phyloP scores from a whole-genome alignment of 805 yeast species.

The Monosporozyma aerobia region DNA sequence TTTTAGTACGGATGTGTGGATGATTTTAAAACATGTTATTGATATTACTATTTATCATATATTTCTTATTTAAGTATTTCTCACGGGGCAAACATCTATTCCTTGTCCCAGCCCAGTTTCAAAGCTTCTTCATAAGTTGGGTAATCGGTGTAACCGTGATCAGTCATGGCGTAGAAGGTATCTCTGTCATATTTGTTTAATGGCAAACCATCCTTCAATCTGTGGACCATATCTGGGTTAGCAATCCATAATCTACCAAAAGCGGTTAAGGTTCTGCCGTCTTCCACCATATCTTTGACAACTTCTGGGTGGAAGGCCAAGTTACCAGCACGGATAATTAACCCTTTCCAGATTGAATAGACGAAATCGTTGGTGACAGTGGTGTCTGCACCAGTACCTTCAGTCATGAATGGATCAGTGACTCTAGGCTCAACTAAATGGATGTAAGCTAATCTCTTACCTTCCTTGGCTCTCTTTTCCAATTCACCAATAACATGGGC shows the following conservation, averaged over 20 bases:
- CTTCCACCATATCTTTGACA: conserved; percentile 11
- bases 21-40: too few relatives aligned
- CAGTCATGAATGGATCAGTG: conserved; percentile 11
- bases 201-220: conserved; percentile 32
- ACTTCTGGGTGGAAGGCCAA: conserved; percentile 16
- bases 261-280: conserved; percentile 35
- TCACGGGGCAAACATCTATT: too few relatives aligned
- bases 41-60: too few relatives aligned
- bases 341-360: conserved; percentile 36
- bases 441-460: conserved; percentile 32
- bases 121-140: too few relatives aligned
- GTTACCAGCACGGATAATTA: conserved; percentile 33
- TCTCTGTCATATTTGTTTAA: conserved; percentile 32
- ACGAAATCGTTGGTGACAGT: conserved; percentile 31
- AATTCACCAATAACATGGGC: conserved; percentile 34
- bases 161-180: too few relatives aligned
- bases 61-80: too few relatives aligned
- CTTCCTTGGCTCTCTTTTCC: conserved; percentile 27
- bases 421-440: conserved; percentile 36
- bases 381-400: conserved; percentile 19
- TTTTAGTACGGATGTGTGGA: too few relatives aligned
- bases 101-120: too few relatives aligned
- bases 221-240: conserved; percentile 43
- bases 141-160: too few relatives aligned
- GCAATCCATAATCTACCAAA: conserved; percentile 42